phyloP scores from a whole-genome alignment of 257 asterid genomes.

The Coffea canephora region DNA sequence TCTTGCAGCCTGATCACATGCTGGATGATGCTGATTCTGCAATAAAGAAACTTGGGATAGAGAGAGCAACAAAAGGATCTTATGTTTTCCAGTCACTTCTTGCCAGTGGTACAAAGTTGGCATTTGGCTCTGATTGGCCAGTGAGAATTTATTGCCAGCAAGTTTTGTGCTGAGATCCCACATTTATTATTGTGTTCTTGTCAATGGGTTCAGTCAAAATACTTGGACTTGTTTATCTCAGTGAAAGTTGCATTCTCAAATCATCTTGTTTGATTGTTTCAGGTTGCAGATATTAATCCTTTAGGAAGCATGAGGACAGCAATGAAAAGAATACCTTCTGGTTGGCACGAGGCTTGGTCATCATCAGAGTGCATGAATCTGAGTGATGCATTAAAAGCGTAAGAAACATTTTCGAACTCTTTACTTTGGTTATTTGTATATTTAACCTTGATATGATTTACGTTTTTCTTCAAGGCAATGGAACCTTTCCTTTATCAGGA shows the following conservation, averaged over 20 bases:
- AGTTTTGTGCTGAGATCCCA: not conserved
- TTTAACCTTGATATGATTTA: not conserved
- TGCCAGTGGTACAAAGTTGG: constrained; percentile 56
- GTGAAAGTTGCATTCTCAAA: not conserved
- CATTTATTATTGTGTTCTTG: not conserved
- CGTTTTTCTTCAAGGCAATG: not conserved
- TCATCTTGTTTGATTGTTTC: constrained; percentile 35
- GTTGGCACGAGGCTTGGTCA: constrained; percentile 76
- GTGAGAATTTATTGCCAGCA: constrained; percentile 34
- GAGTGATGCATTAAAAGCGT: constrained; percentile 75
- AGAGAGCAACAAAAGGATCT: constrained; percentile 72
- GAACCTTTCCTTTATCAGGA: not conserved
- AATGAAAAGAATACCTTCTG: constrained; percentile 68
- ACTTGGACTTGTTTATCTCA: constrained; percentile 1
- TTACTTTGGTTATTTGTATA: not conserved
- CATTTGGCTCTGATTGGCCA: constrained; percentile 99
- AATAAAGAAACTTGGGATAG: constrained; percentile 64
- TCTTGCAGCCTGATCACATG: constrained; percentile 84
- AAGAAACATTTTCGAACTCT: constrained; percentile 13
- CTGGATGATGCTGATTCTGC: constrained; percentile 89
- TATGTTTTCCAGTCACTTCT: constrained; percentile 71
- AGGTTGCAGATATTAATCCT: constrained; percentile 89
- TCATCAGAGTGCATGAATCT: constrained; percentile 62
- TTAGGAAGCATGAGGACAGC: constrained; percentile 73
- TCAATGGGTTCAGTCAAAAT: not conserved